phyloP scores from a whole-genome alignment of 345 rosid genomes.

The Rhodamnia rubescens region DNA sequence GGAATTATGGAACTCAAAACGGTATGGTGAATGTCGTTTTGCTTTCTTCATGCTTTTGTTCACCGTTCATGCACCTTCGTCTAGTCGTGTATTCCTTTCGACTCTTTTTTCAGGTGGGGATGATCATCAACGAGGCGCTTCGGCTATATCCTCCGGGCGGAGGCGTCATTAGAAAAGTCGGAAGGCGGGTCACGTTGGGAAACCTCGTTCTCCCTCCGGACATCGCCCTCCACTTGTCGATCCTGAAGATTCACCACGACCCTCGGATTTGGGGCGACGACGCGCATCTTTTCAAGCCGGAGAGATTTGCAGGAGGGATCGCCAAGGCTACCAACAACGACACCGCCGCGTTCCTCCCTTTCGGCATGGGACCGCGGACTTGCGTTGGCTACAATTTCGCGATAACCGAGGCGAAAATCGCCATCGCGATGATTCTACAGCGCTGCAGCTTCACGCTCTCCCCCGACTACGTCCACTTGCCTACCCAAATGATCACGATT shows the following conservation, averaged over 20 bases:
- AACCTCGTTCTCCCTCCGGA: conserved; percentile 10
- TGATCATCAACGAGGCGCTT: conserved; percentile 18
- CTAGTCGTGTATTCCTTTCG: neutral
- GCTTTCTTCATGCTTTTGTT: neutral
- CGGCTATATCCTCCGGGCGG: conserved; percentile 22
- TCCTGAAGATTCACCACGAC: conserved; percentile 16
- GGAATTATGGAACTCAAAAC: neutral
- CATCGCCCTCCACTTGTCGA: conserved; percentile 1
- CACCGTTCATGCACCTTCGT: neutral
- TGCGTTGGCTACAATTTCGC: conserved; percentile 29
- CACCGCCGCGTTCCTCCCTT: conserved; percentile 22
- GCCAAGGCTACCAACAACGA: conserved; percentile 30
- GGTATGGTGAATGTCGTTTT: neutral
- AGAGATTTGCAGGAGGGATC: conserved; percentile 29
- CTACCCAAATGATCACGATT: neutral
- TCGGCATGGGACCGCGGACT: conserved; percentile 23
- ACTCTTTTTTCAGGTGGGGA: conserved; percentile 1
- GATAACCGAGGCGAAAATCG: conserved; percentile 19
- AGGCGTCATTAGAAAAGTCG: neutral
- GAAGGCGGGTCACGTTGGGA: conserved; percentile 15
- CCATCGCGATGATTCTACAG: conserved; percentile 35
- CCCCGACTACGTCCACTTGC: conserved; percentile 27
- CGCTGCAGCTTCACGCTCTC: conserved; percentile 22
- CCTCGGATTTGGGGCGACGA: conserved; percentile 34
- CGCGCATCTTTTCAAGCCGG: conserved; percentile 26